A percentile compares a stretch with the other conserved stretches of the same genome.
Conservation (phyloP, 257 asterid species). For the Capsicum baccatum region DNA sequence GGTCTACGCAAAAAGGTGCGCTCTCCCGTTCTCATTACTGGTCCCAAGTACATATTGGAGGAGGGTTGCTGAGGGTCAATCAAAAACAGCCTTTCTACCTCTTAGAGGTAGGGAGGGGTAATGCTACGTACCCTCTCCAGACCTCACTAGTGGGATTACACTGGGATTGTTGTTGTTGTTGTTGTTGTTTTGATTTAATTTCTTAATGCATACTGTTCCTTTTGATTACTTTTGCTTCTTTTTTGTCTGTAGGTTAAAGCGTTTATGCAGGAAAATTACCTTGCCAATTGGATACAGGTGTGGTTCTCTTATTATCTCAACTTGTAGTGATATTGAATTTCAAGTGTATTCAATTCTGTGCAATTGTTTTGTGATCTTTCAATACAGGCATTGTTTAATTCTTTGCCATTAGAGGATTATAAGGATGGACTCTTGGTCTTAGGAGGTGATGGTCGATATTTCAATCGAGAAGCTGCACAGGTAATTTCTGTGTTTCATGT, state of each 20-base stretch:
- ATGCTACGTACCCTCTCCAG: neutral
- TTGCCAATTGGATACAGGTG: slow-evolving; percentile 99
- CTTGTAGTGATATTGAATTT: slow-evolving; percentile 26
- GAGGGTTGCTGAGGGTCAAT: neutral
- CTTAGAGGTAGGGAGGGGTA: neutral
- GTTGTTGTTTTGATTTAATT: neutral
- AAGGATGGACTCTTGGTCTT: slow-evolving; percentile 74
- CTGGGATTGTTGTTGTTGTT: neutral
- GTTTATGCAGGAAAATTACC: slow-evolving; percentile 88
- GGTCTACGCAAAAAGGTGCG: slow-evolving; percentile 91
- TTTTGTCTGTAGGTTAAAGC: slow-evolving; percentile 67
- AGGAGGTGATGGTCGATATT: slow-evolving; percentile 97
- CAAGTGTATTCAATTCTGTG: slow-evolving; percentile 22
- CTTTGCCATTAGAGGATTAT: slow-evolving; percentile 88
- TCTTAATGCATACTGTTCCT: neutral
- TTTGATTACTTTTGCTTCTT: slow-evolving; percentile 32
- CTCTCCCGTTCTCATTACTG: too few species aligned
- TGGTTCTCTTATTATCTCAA: slow-evolving; percentile 18
- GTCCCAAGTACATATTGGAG: too few species aligned
- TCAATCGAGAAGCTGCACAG: slow-evolving; percentile 96
- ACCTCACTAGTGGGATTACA: neutral
- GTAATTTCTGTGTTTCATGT: slow-evolving; percentile 39
- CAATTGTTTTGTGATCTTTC: slow-evolving; percentile 31
- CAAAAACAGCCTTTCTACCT: neutral
- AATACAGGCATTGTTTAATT: slow-evolving; percentile 80